These are phyloP conservation scores for Hansenula lynferdii DNA, from an alignment of 1,139 yeast genomes.

Conservation along the genomic window DNA sequence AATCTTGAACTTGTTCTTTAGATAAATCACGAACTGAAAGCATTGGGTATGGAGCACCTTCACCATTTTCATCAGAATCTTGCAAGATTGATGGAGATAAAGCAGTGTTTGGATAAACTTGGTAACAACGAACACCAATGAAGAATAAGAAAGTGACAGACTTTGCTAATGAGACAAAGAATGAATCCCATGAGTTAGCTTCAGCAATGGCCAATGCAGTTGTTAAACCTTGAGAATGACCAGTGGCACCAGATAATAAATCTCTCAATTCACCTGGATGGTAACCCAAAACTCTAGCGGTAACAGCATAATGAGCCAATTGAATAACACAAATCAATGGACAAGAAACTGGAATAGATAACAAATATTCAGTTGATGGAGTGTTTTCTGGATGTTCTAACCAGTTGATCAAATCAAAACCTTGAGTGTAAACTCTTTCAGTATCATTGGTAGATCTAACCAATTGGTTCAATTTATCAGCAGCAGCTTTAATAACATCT, in stretches of 20 bases:
- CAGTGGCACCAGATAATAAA: constrained; percentile 79
- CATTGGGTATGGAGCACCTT: constrained; percentile 98
- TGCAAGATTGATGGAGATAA: constrained; percentile 91
- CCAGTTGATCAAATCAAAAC: constrained; percentile 87
- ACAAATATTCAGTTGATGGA: constrained; percentile 84
- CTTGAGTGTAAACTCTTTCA: constrained; percentile 89
- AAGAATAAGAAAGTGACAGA: constrained; percentile 84
- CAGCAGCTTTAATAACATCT: constrained; percentile 67
- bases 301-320: constrained; percentile 85
- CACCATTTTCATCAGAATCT: constrained; percentile 91
- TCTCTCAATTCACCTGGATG: constrained; percentile 86
- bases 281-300: constrained; percentile 79
- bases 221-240: constrained; percentile 97
- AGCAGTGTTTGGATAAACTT: constrained; percentile 88
- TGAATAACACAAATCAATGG: constrained; percentile 96
- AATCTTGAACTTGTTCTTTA: constrained; percentile 69
- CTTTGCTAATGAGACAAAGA: constrained; percentile 64
- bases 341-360: constrained; percentile 91
- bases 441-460: constrained; percentile 73
- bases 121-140: constrained; percentile 90
- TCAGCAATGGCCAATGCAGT: constrained; percentile 91
- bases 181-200: constrained; percentile 82
- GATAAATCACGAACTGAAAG: constrained; percentile 87
- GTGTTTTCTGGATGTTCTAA: constrained; percentile 77
- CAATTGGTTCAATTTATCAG: constrained; percentile 61